Evolutionary conservation across 352 stramenopile genomes (phyloP), one percentile per base, ranked within the genome.

Genomic region (Phytophthora quininea): DNA sequence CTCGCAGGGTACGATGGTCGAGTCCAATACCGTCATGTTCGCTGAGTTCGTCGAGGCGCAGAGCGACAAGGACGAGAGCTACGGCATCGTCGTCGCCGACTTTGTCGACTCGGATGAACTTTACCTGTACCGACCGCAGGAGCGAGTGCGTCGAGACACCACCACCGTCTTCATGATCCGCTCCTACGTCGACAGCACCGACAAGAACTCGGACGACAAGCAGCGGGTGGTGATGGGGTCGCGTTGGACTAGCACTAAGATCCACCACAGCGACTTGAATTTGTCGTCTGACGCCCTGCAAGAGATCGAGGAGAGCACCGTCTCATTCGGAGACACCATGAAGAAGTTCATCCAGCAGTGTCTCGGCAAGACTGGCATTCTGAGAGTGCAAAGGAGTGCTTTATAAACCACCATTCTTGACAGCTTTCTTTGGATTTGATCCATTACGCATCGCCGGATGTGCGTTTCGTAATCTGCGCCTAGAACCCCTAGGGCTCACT

Each of bases 81-180:
- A 45, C 43, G 65, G 27, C n/a, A 42, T 67, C 15, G 56, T 72
- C 27, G 58, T 62, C 33, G 51, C 45, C 0, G 67, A 72, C 10
- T 82, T 70, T 37, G 71, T 87, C 15, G 71, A 84, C 51, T 69
- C 71, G 15, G 79, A 87, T 51, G 73, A 80, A 8, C 48, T 84
- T 49, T 73, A 82, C 12, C 76, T 73, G 6, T 84, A 82, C 51
- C 64, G 57, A 0, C 64, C 79, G 1, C 14, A 69, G 12, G 67
- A 83, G 19, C 69, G 73, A 2, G 54, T 64, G 29, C 62, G 62
- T 30, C 67, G 73, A 58, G 77, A 86, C 42, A 65, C 74, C 3
- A 77, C 61, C 11, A 77, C 65, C 2, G 48, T 69, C 5, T 73
- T 73, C 54, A 65, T 73, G 65, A 53, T 73, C 33, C 53, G 59